Percentiles rank a stretch among this genome's conserved stretches.
Evolutionary conservation across 441 rosid genomes (phyloP).

Genomic region (Euphorbia celastroides): DNA sequence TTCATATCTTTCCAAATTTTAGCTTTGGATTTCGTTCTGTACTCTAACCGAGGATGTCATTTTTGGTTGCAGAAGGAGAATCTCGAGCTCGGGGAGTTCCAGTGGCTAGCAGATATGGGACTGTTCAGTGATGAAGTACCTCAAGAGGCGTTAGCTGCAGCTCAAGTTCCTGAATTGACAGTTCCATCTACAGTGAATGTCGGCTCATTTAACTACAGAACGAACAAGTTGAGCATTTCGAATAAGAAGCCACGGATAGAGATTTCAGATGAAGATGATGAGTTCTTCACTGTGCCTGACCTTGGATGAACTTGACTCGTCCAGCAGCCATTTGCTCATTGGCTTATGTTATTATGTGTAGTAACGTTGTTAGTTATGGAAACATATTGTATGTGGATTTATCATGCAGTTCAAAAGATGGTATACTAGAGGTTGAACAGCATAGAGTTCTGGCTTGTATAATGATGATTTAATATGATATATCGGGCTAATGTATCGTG

Average conservation of each 20-base stretch:
- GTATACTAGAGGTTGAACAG: background rate
- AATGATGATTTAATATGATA: background rate
- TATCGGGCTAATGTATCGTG: background rate
- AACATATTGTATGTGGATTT: background rate
- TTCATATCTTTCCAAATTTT: background rate
- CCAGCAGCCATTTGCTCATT: background rate
- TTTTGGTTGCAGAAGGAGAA: slow-evolving; percentile 39
- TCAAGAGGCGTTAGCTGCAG: slow-evolving; percentile 54
- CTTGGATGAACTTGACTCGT: slow-evolving; percentile 44
- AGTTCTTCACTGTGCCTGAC: slow-evolving; percentile 83
- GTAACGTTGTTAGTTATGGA: background rate
- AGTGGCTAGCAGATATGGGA: slow-evolving; percentile 82
- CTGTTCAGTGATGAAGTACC: slow-evolving; percentile 56
- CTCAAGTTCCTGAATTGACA: slow-evolving; percentile 84
- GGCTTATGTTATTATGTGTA: background rate
- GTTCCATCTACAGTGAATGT: slow-evolving; percentile 27
- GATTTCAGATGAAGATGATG: slow-evolving; percentile 55
- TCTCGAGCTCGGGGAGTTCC: slow-evolving; percentile 70
- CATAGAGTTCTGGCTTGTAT: background rate
- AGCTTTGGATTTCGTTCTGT: background rate
- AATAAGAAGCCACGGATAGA: slow-evolving; percentile 83
- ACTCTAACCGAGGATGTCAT: background rate
- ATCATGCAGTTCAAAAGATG: background rate
- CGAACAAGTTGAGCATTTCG: slow-evolving; percentile 45
- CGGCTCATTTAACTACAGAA: slow-evolving; percentile 29